Percentiles rank a stretch among this genome's conserved stretches.
These are phyloP conservation scores for Paraphaeosphaeria sporulosa DNA, from an alignment of 2,329 filamentous ascomycete genomes.

Conservation along the genomic window DNA sequence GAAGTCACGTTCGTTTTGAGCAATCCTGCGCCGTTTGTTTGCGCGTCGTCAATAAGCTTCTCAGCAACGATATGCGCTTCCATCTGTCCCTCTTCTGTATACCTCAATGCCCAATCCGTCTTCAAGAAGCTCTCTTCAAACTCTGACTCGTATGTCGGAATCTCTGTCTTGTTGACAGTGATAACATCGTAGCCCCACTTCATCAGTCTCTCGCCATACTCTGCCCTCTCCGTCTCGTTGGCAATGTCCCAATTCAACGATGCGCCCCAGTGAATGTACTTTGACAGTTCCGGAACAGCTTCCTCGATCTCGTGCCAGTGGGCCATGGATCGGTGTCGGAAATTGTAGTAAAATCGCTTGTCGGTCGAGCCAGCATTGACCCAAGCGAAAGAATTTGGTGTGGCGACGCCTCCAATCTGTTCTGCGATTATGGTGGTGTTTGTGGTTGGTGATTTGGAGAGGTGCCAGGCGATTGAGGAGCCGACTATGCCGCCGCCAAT, in stretches of 20 bases:
- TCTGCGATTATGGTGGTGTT: constrained; percentile 15
- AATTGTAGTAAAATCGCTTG: constrained; percentile 13
- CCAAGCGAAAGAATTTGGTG: constrained; percentile 17
- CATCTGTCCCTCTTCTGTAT: constrained; percentile 16
- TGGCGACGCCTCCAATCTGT: constrained; percentile 13
- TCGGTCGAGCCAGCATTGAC: constrained; percentile 14
- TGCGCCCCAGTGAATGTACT: constrained; percentile 12
- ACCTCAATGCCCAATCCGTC: constrained; percentile 12
- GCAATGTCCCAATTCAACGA: constrained; percentile 14
- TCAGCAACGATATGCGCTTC: constrained; percentile 15
- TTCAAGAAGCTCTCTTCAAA: constrained; percentile 1
- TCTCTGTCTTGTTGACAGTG: constrained; percentile 11
- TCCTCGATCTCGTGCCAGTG: constrained; percentile 11
- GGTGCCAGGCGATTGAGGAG: constrained; percentile 16
- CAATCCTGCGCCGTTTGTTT: constrained; percentile 10
- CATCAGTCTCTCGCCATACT: constrained; percentile 9
- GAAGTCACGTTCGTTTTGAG: constrained; percentile 11
- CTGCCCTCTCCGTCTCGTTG: constrained; percentile 8
- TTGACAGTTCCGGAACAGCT: constrained; percentile 1
- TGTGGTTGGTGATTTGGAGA: constrained; percentile 6
- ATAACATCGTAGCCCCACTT: constrained; percentile 15
- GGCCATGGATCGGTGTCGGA: constrained; percentile 14
- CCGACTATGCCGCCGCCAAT: constrained; percentile 18
- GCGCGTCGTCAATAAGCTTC: constrained; percentile 11
- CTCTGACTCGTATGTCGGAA: constrained; percentile 10